Conservation (phyloP, 179 eudicot species). For the Silene noctiflora region DNA sequence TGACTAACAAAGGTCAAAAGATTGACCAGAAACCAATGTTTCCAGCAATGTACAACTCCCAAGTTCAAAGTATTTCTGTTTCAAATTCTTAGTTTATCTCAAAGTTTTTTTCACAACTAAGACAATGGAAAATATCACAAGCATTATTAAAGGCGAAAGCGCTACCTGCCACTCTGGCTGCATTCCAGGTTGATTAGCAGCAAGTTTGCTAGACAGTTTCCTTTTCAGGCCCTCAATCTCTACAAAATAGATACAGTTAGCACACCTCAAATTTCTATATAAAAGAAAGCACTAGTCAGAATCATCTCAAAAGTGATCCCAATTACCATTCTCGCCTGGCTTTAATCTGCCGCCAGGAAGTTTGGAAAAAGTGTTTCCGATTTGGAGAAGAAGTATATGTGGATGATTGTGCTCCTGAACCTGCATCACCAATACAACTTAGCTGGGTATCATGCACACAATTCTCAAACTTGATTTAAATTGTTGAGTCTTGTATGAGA, state of each 20-base stretch:
- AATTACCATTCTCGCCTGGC: constrained; percentile 74
- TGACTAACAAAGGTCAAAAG: background rate
- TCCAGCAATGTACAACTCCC: background rate
- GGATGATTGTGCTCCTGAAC: constrained; percentile 65
- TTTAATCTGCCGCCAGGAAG: constrained; percentile 88
- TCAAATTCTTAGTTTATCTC: background rate
- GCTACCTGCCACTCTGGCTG: constrained; percentile 79
- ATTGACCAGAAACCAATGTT: background rate
- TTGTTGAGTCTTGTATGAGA: background rate
- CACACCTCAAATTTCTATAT: background rate
- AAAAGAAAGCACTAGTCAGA: background rate
- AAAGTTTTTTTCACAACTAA: background rate
- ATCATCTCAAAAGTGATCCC: background rate
- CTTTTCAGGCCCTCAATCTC: constrained; percentile 76
- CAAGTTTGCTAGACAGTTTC: constrained; percentile 71
- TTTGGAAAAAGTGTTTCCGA: constrained; percentile 69
- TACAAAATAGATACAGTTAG: constrained; percentile 24
- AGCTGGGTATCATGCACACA: background rate
- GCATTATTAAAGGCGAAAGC: background rate
- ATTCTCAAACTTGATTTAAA: background rate
- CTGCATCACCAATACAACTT: constrained; percentile 29
- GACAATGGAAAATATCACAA: background rate
- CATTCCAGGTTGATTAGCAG: constrained; percentile 49
- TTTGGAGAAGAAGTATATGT: constrained; percentile 59
- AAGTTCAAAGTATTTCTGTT: background rate